These are phyloP conservation scores for Akanthomyces lecanii DNA, from an alignment of 2,329 filamentous ascomycete genomes.

Conservation along the genomic window DNA sequence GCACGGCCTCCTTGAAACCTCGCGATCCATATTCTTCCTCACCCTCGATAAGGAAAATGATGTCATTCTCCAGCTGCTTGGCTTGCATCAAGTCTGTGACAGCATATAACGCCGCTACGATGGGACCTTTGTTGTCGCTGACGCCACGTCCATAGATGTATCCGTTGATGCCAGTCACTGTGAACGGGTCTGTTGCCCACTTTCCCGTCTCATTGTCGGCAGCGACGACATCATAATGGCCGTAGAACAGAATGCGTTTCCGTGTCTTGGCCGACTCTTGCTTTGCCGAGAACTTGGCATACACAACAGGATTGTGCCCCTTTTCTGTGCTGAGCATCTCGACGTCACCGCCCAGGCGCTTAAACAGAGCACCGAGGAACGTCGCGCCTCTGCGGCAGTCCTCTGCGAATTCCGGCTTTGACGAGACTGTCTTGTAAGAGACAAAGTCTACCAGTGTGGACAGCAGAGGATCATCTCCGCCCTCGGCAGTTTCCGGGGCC, in stretches of 20 bases:
- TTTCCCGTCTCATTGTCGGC: constrained; percentile 78
- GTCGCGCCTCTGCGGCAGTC: constrained; percentile 92
- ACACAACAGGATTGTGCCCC: constrained; percentile 85
- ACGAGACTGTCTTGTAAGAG: constrained; percentile 87
- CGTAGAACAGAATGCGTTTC: constrained; percentile 92
- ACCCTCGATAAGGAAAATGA: constrained; percentile 92
- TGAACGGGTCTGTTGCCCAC: constrained; percentile 86
- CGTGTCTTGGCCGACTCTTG: constrained; percentile 59
- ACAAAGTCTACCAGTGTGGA: constrained; percentile 81
- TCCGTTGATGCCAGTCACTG: constrained; percentile 82
- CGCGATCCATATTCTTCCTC: constrained; percentile 94
- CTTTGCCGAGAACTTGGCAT: constrained; percentile 80
- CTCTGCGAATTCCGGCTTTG: constrained; percentile 76
- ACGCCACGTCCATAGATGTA: constrained; percentile 95
- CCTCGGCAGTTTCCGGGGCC: constrained; percentile 34
- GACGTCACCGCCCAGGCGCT: constrained; percentile 82
- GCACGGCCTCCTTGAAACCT: constrained; percentile 81
- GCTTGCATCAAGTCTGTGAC: constrained; percentile 83
- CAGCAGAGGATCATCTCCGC: constrained; percentile 52
- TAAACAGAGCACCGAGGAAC: constrained; percentile 85
- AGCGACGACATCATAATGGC: constrained; percentile 94
- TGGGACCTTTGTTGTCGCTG: constrained; percentile 95
- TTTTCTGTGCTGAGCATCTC: constrained; percentile 83
- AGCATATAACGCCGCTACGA: constrained; percentile 89
- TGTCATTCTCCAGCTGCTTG: constrained; percentile 79